Evolutionary conservation across 2,329 filamentous ascomycete species (phyloP), one percentile per base, ranked within the genome.

Genomic region (Botryosphaeria dothidea): DNA sequence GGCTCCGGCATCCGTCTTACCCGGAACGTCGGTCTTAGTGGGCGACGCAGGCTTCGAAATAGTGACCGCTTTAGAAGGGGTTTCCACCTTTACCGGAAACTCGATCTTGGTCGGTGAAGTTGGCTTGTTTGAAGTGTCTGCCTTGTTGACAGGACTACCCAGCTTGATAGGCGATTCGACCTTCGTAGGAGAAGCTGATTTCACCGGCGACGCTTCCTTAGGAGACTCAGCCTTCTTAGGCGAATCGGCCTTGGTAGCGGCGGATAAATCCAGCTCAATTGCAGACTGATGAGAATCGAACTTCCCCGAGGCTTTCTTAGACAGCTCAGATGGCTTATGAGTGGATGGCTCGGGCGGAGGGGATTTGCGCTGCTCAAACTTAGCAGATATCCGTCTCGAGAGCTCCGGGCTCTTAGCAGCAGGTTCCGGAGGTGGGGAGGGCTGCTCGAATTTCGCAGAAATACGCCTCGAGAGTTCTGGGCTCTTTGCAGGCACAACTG

Each of bases 341-440:
- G 48, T 27, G 7, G 41, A 45, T 13, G 38, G 49, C 23, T 21
- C 43, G 17, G 54, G 54, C n/a, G 54, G 54, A 23, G 51, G 29
- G 13, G 66, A 61, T 34, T 68, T 36, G 66, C 68, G 54, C 36
- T 58, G 36, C 23, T 58, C 54, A n/a, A 58, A 45, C 36, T 66
- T 65, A 67, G 54, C 54, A 27, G 54, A 62, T 15, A 73, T 65
- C n/a, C 70, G 49, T 48, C n/a, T 62, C 21, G 46, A 34, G n/a
- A 62, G 60, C 9, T 62, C 60, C 5, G 74, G 70, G 15, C 73
- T 75, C 66, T 77, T 77, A 3, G 38, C 36, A 29, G 71, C 71
- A 27, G 74, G 71, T 23, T 71, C 71, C 49, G 69, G 66, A 11
- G 72, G 72, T 13, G 67, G 66, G 21, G 67, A 41, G 6, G 41